These are phyloP conservation scores for Furcasterigmium sp. DNA, from an alignment of 2,329 filamentous ascomycete genomes.

Conservation along the genomic window DNA sequence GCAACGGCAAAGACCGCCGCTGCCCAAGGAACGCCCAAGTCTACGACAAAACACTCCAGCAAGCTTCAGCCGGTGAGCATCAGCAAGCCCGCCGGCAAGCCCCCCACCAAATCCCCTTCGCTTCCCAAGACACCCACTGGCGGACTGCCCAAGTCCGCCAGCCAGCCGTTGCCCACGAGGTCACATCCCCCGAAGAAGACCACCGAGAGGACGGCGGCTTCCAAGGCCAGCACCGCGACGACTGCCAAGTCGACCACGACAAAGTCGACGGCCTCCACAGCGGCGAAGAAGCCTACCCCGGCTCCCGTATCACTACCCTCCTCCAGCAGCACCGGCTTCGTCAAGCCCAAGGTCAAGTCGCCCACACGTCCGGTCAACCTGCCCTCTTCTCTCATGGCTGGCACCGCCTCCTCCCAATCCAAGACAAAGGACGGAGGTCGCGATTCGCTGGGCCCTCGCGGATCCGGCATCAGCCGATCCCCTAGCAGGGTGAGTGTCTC, in stretches of 20 bases:
- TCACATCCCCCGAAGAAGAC: conserved; percentile 7
- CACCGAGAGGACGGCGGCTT: conserved; percentile 27
- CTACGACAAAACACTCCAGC: neutral
- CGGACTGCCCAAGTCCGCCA: conserved; percentile 18
- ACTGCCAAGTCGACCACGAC: conserved; percentile 21
- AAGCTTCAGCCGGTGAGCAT: conserved; percentile 15
- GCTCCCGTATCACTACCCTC: conserved; percentile 33
- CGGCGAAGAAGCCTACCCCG: conserved; percentile 33
- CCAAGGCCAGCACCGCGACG: conserved; percentile 20
- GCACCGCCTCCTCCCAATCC: conserved; percentile 64
- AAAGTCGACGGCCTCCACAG: conserved; percentile 12
- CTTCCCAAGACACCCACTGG: conserved; percentile 31
- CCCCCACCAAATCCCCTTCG: conserved; percentile 28
- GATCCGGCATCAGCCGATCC: conserved; percentile 30
- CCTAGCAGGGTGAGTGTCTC: conserved; percentile 39
- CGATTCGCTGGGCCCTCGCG: conserved; percentile 13
- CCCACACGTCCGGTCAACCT: conserved; percentile 64
- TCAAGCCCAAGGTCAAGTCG: conserved; percentile 60
- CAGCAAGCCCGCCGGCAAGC: conserved; percentile 25
- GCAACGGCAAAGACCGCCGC: conserved; percentile 11
- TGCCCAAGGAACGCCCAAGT: conserved; percentile 4
- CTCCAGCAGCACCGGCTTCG: conserved; percentile 33
- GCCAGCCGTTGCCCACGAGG: conserved; percentile 13
- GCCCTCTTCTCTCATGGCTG: conserved; percentile 62
- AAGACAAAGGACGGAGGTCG: conserved; percentile 38